Evolutionary conservation across 768 basidiomycete genomes (phyloP).

Genomic region (Tulasnella sp.): DNA sequence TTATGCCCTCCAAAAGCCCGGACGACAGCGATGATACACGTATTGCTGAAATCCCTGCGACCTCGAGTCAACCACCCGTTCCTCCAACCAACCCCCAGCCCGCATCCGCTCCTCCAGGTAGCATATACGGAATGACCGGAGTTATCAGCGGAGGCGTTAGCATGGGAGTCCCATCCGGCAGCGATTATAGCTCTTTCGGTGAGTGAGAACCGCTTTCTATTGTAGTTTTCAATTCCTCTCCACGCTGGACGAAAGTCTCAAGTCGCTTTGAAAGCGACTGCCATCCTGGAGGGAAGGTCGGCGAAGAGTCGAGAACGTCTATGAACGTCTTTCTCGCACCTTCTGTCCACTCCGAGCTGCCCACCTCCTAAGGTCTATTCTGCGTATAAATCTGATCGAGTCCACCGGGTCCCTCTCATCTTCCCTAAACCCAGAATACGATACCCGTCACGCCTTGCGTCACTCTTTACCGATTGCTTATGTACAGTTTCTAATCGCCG

Average conservation of each 20-base stretch:
- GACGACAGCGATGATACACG: background rate
- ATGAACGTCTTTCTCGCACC: background rate
- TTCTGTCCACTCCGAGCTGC: background rate
- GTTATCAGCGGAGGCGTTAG: constrained; percentile 16
- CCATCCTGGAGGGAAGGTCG: background rate
- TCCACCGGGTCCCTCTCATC: background rate
- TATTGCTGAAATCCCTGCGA: constrained; percentile 16
- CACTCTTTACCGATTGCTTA: background rate
- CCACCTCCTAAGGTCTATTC: background rate
- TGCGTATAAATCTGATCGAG: background rate
- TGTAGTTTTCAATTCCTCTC: background rate
- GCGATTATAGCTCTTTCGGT: background rate
- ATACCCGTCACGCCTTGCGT: background rate
- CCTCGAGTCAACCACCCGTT: background rate
- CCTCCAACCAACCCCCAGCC: background rate
- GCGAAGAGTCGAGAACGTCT: background rate
- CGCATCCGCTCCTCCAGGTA: constrained; percentile 6
- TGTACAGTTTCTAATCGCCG: background rate
- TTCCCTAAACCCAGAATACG: background rate
- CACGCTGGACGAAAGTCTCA: too few relatives aligned
- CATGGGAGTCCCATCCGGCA: background rate
- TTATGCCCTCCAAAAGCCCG: constrained; percentile 3
- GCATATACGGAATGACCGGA: constrained; percentile 10
- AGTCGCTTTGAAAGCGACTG: background rate
- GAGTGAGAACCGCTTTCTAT: background rate